Evolutionary conservation across 2,329 filamentous ascomycete genomes (phyloP), one percentile per base, ranked within the genome.

Genomic region (Cytospora chrysosperma): DNA sequence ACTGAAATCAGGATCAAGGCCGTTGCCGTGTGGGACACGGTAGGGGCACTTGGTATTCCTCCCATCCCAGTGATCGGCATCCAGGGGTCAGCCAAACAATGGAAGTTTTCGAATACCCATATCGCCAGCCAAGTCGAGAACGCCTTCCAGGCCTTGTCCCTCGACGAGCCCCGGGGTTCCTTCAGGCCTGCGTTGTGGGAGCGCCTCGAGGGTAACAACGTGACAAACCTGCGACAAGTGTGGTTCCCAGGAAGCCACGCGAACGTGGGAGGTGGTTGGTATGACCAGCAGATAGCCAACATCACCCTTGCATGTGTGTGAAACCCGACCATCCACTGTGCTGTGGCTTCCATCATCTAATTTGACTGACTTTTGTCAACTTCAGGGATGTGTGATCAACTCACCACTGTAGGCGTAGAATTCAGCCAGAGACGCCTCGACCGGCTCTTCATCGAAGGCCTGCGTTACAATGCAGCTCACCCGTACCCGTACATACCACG

Each of bases 231-330:
- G 7, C 72, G 71, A 64, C 74, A 76, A 67, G 72, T 74, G 17
- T 85, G 83, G 82, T 90, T 89, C 70, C 83, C 86, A 0, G 86
- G 86, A 13, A 81, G 80, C 59, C 87, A 90, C 70, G 83, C 82
- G 10, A 85, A 88, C 67, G 82, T 87, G 49, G 86, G 86, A 26
- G 86, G 86, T 27, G 86, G 86, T 2, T 87, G 83, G 83, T 59
- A 69, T 37, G 74, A 75, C 56, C 74, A 75, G 68, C 71, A 73
- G 63, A 68, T 74, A 0, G 70, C 72, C 28, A 68, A 72, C 50
- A 72, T 75, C 15, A 69, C 73, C 2, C 68, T 75, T 4, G 72
- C 74, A 1, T 75, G 74, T 72, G 50, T 6, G 71, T 67, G 13
- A 10, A 13, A n/a, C 17, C 24, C 40, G 30, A 24, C 21, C 5